Percentiles rank a stretch among this genome's conserved stretches.
phyloP scores from a whole-genome alignment of 1,284 basidiomycete species.

The Cryptococcus sp. region DNA sequence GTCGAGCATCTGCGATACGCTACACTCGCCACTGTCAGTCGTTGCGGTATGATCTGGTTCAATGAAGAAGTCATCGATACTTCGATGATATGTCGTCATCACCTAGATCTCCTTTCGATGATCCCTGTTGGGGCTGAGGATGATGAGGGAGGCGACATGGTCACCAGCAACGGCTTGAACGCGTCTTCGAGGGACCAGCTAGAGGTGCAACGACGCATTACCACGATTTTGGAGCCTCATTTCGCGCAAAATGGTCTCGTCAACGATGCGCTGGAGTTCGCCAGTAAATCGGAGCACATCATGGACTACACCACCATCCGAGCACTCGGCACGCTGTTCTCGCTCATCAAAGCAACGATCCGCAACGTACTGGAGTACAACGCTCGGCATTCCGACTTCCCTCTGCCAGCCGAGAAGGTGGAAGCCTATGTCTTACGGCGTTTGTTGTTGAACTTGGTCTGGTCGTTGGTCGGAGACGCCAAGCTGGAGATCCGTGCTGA shows the following conservation, averaged over 20 bases:
- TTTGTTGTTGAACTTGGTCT: slow-evolving; percentile 89
- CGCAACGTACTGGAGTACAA: slow-evolving; percentile 96
- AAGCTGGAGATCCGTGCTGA: slow-evolving; percentile 84
- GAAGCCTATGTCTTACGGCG: slow-evolving; percentile 89
- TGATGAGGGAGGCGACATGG: slow-evolving; percentile 69
- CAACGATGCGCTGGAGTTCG: slow-evolving; percentile 73
- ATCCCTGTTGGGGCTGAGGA: slow-evolving; percentile 87
- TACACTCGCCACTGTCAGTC: slow-evolving; percentile 97
- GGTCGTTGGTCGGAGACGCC: slow-evolving; percentile 97
- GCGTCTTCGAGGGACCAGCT: slow-evolving; percentile 50
- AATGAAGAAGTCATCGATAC: slow-evolving; percentile 92
- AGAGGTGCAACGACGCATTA: slow-evolving; percentile 77
- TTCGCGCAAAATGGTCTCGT: slow-evolving; percentile 84
- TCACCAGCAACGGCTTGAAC: slow-evolving; percentile 58
- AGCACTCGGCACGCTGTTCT: slow-evolving; percentile 93
- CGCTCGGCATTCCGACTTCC: slow-evolving; percentile 91
- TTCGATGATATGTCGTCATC: slow-evolving; percentile 87
- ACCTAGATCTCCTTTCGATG: slow-evolving; percentile 74
- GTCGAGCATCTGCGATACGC: slow-evolving; percentile 98
- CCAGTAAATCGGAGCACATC: slow-evolving; percentile 86
- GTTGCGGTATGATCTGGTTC: slow-evolving; percentile 99
- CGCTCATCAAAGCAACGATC: slow-evolving; percentile 92
- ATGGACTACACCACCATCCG: slow-evolving; percentile 97
- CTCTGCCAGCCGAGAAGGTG: slow-evolving; percentile 76
- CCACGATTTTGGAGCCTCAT: slow-evolving; percentile 73